phyloP scores from a whole-genome alignment of 2,329 filamentous ascomycete genomes.

The Rutstroemia sp. region DNA sequence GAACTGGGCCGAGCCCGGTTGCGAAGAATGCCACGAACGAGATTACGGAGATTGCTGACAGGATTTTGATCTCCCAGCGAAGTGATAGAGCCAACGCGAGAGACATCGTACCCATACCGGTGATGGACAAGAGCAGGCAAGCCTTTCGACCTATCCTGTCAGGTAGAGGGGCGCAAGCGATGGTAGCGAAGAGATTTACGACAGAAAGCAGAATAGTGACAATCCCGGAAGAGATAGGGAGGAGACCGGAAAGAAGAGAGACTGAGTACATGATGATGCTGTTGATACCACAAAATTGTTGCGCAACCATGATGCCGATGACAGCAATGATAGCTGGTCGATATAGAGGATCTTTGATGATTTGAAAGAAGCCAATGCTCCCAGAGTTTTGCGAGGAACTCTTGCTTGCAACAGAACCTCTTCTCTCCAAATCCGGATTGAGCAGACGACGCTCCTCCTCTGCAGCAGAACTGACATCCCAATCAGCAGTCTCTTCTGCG shows the following conservation, averaged over 20 bases:
- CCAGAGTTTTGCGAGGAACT: conserved; percentile 21
- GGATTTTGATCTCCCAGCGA: conserved; percentile 58
- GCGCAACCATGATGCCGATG: conserved; percentile 83
- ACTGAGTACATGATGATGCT: conserved; percentile 99
- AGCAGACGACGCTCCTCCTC: conserved; percentile 25
- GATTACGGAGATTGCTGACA: conserved; percentile 76
- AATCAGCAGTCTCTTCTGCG: conserved; percentile 61
- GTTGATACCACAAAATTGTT: conserved; percentile 93
- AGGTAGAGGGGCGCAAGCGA: conserved; percentile 73
- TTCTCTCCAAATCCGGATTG: conserved; percentile 17
- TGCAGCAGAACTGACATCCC: conserved; percentile 37
- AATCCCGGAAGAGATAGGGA: conserved; percentile 73
- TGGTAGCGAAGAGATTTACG: conserved; percentile 78
- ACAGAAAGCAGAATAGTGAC: conserved; percentile 83
- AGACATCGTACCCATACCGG: conserved; percentile 76
- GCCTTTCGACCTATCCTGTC: conserved; percentile 84
- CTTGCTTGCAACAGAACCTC: conserved; percentile 22
- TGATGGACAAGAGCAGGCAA: conserved; percentile 74
- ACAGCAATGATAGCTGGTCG: conserved; percentile 73
- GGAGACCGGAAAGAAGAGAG: conserved; percentile 71
- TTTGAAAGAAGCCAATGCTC: conserved; percentile 55
- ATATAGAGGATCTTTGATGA: conserved; percentile 59
- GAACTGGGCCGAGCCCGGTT: conserved; percentile 84
- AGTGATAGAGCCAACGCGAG: conserved; percentile 76
- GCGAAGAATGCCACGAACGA: conserved; percentile 87